phyloP scores from a whole-genome alignment of 164 flowering plant genomes.

The grape (Vitis vinifera) region ASM3070453v1 NC_081814.1:16857501-16858000 shows the following conservation, averaged over 20 bases:
- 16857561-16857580: background rate
- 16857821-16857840: background rate
- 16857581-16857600: background rate
- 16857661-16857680: background rate
- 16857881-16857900: constrained; percentile 24
- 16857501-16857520: background rate
- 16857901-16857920: constrained; percentile 61
- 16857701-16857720: no score
- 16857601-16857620: background rate
- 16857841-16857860: background rate
- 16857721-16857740: background rate
- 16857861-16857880: background rate
- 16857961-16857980: constrained; percentile 42
- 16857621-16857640: background rate
- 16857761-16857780: background rate
- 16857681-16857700: no score
- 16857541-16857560: background rate
- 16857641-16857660: background rate
- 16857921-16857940: constrained; percentile 55
- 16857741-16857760: background rate
- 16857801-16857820: background rate
- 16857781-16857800: background rate
- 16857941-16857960: constrained; percentile 41
- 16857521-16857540: background rate
- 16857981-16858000: constrained; percentile 49